These are phyloP conservation scores for Poterioochromonas sp. DNA, from an alignment of 352 stramenopile genomes.

Conservation along the genomic window DNA sequence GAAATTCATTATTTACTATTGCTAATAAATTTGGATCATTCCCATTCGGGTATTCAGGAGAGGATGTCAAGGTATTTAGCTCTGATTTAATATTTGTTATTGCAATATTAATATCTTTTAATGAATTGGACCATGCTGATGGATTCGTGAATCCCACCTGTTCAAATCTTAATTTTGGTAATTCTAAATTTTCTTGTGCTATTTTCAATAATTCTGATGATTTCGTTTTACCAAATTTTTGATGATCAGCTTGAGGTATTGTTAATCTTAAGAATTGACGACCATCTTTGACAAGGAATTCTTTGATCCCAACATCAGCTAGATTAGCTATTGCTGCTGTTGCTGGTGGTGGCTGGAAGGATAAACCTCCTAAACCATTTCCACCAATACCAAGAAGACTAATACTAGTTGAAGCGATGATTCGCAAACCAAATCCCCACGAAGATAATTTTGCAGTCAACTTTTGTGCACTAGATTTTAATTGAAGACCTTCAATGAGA, in stretches of 20 bases:
- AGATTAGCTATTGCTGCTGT: slow-evolving; percentile 33
- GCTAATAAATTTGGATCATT: not conserved
- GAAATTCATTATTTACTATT: not conserved
- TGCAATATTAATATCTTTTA: slow-evolving; percentile 28
- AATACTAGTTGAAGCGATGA: no score
- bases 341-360: no score
- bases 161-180: slow-evolving; percentile 34
- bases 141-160: slow-evolving; percentile 35
- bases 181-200: slow-evolving; percentile 36
- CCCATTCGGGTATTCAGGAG: no score
- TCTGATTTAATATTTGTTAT: not conserved
- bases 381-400: no score
- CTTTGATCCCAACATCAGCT: slow-evolving; percentile 34
- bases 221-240: not conserved
- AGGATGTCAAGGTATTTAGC: no score
- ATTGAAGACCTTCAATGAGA: no score
- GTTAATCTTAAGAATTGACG: slow-evolving; percentile 29
- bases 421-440: no score
- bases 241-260: slow-evolving; percentile 9
- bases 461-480: no score
- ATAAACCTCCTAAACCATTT: no score
- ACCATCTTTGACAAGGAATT: slow-evolving; percentile 40
- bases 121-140: not conserved
- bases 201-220: slow-evolving; percentile 1
- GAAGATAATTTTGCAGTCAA: no score